Conservation (phyloP, 1,284 basidiomycete species). For the Peniophora sp. region DNA sequence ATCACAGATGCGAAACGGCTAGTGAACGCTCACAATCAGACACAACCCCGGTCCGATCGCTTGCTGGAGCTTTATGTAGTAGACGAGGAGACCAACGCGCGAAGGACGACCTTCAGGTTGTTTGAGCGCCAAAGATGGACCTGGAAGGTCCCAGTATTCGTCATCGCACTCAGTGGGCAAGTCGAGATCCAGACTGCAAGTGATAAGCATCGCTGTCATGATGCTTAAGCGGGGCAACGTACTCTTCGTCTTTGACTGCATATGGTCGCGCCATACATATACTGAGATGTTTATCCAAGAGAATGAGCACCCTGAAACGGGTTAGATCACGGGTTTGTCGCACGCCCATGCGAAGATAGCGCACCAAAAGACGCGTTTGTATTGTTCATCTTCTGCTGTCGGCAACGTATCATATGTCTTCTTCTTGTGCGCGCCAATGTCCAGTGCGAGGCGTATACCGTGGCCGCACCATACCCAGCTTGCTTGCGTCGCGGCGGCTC, state of each 20-base stretch:
- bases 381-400: slow-evolving; percentile 33
- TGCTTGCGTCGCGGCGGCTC: slow-evolving; percentile 25
- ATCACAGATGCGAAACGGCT: neutral
- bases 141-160: slow-evolving; percentile 33
- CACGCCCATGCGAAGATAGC: slow-evolving; percentile 3
- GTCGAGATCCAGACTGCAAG: slow-evolving; percentile 34
- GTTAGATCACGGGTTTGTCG: slow-evolving; percentile 11
- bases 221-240: slow-evolving; percentile 11
- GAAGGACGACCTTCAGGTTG: slow-evolving; percentile 27
- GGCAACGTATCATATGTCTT: slow-evolving; percentile 15
- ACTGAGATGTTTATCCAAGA: slow-evolving; percentile 28
- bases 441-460: slow-evolving; percentile 33
- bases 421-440: slow-evolving; percentile 24
- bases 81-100: slow-evolving; percentile 29
- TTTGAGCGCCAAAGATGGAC: slow-evolving; percentile 20
- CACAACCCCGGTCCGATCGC: slow-evolving; percentile 36
- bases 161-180: slow-evolving; percentile 44
- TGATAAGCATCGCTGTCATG: neutral
- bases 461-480: slow-evolving; percentile 37
- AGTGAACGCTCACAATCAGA: slow-evolving; percentile 27
- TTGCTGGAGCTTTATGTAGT: slow-evolving; percentile 34
- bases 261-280: slow-evolving; percentile 40
- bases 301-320: slow-evolving; percentile 31
- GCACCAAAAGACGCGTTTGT: slow-evolving; percentile 49
- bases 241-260: slow-evolving; percentile 44